A percentile compares a stretch with the other conserved stretches of the same genome.
Conservation (phyloP, 345 rosid genomes). For the Rhodamnia rubescens region DNA sequence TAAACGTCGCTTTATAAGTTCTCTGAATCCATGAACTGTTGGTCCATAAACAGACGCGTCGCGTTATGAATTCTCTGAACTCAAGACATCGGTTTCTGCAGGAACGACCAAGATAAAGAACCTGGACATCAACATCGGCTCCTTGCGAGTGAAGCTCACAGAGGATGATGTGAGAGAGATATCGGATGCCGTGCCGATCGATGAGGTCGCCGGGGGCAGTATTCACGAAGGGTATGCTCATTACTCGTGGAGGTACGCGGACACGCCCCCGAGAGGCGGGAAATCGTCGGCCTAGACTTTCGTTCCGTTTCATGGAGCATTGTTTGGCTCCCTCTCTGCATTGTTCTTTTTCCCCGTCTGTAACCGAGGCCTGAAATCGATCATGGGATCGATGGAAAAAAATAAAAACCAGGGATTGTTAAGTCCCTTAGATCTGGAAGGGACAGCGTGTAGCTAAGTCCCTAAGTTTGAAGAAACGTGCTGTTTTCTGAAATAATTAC, state of each 20-base stretch:
- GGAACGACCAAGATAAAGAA: constrained; percentile 48
- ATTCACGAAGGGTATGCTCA: background rate
- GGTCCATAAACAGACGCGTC: background rate
- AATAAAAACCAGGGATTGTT: background rate
- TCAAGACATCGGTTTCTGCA: background rate
- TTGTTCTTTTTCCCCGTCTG: background rate
- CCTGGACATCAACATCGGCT: constrained; percentile 29
- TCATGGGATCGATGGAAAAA: background rate
- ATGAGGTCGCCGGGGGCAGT: constrained; percentile 18
- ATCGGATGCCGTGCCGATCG: constrained; percentile 13
- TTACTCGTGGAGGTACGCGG: constrained; percentile 8
- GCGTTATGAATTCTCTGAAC: background rate
- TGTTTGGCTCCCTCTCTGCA: background rate
- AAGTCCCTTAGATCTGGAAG: background rate
- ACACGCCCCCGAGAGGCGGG: constrained; percentile 10
- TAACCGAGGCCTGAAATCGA: background rate
- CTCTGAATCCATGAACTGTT: background rate
- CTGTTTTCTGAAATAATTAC: background rate
- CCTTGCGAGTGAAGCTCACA: constrained; percentile 23
- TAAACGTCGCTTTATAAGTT: background rate
- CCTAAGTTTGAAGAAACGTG: background rate
- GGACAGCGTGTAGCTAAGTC: too few species aligned
- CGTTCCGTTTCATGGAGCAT: background rate
- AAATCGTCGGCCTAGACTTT: background rate
- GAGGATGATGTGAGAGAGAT: constrained; percentile 22